A percentile compares a stretch with the other conserved stretches of the same genome.
phyloP scores from a whole-genome alignment of 306 rosid species.

The Rosa multiflora region DNA sequence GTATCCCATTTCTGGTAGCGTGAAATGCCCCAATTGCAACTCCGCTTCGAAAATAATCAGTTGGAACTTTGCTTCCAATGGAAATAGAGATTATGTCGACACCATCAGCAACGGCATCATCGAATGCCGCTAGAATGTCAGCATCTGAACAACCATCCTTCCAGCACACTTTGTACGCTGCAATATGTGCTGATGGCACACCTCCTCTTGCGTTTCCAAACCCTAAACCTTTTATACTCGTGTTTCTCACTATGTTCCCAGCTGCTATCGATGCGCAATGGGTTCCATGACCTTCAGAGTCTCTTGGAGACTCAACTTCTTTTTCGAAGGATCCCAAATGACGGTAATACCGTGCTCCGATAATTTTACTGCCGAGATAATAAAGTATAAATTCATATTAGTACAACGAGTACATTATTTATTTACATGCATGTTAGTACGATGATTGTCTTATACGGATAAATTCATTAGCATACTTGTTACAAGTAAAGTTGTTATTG shows the following conservation, averaged over 20 bases:
- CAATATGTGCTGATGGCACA: conserved; percentile 11
- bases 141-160: too few species aligned
- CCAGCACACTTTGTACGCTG: conserved; percentile 30
- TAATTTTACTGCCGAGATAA: conserved; percentile 25
- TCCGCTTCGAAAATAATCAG: neutral
- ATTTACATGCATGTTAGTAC: too few species aligned
- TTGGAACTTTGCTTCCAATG: neutral
- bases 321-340: neutral
- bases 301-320: conserved; percentile 47
- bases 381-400: neutral
- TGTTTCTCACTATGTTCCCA: conserved; percentile 20
- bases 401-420: neutral
- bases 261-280: conserved; percentile 57
- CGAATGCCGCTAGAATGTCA: neutral
- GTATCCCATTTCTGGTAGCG: conserved; percentile 2
- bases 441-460: too few species aligned
- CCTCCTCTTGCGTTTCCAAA: conserved; percentile 22
- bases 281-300: conserved; percentile 54
- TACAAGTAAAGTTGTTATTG: too few species aligned
- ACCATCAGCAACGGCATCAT: neutral
- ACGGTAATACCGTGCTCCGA: conserved; percentile 26
- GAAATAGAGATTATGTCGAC: neutral
- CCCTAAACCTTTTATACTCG: conserved; percentile 17
- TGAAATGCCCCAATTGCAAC: conserved; percentile 8
- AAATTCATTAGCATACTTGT: too few species aligned